A percentile compares a stretch with the other conserved stretches of the same genome.
phyloP scores from a whole-genome alignment of 192 early-diverging fungal species.

The Coemansia sp. region DNA sequence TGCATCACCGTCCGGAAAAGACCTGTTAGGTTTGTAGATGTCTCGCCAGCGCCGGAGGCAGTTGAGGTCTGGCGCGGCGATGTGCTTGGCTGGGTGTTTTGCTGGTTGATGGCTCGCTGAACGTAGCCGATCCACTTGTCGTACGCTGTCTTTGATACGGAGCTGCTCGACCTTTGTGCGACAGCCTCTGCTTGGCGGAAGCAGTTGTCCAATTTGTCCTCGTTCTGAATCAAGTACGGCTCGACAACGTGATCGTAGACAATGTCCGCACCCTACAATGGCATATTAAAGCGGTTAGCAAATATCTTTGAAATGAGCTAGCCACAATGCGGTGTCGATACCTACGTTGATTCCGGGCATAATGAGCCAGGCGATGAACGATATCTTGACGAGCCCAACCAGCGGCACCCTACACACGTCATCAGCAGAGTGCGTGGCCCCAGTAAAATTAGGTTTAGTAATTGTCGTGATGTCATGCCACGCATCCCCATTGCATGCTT shows the following conservation, averaged over 20 bases:
- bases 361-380: slow-evolving; percentile 49
- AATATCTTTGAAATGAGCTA: background rate
- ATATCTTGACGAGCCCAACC: slow-evolving; percentile 45
- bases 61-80: slow-evolving; percentile 2
- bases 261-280: slow-evolving; percentile 40
- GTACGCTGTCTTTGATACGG: slow-evolving; percentile 40
- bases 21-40: slow-evolving; percentile 13
- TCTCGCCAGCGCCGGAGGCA: background rate
- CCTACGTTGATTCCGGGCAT: slow-evolving; percentile 54
- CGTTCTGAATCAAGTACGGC: slow-evolving; percentile 43
- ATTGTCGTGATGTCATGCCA: background rate
- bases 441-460: background rate
- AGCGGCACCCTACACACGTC: slow-evolving; percentile 51
- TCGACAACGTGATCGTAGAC: slow-evolving; percentile 52
- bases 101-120: slow-evolving; percentile 34
- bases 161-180: slow-evolving; percentile 41
- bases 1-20: slow-evolving; percentile 35
- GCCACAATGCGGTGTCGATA: background rate
- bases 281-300: background rate
- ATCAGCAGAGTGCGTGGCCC: background rate
- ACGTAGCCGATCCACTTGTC: slow-evolving; percentile 52
- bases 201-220: slow-evolving; percentile 36
- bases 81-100: background rate
- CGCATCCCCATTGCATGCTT: slow-evolving; percentile 11
- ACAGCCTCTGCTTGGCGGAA: slow-evolving; percentile 42